These are phyloP conservation scores for Phoma herbarum DNA, from an alignment of 2,329 filamentous ascomycete species.

Conservation along the genomic window DNA sequence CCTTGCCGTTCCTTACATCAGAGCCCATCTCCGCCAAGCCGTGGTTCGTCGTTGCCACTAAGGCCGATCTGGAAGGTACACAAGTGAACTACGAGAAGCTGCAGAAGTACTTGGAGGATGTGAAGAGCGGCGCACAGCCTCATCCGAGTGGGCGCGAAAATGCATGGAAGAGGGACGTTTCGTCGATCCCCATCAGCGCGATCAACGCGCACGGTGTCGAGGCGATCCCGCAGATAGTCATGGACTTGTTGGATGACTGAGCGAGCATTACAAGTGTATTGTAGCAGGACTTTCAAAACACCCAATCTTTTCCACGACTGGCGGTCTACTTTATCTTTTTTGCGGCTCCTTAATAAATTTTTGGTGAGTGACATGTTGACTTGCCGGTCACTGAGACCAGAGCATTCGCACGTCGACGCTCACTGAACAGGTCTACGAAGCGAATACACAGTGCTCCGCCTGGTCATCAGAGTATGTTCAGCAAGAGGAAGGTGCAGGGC, in stretches of 20 bases:
- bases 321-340: too few relatives aligned
- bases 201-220: conserved; percentile 87
- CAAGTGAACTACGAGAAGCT: conserved; percentile 78
- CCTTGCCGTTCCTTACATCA: conserved; percentile 59
- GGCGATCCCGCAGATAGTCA: conserved; percentile 74
- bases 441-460: too few relatives aligned
- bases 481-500: too few relatives aligned
- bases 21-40: conserved; percentile 91
- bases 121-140: conserved; percentile 68
- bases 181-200: conserved; percentile 85
- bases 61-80: conserved; percentile 83
- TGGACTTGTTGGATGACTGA: conserved; percentile 66
- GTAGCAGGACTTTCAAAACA: neutral
- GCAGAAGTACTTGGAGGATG: conserved; percentile 72
- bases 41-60: conserved; percentile 96
- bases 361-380: too few relatives aligned
- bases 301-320: too few relatives aligned
- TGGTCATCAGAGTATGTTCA: too few relatives aligned
- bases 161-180: conserved; percentile 66
- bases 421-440: too few relatives aligned
- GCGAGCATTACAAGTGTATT: neutral
- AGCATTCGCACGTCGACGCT: too few relatives aligned
- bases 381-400: too few relatives aligned
- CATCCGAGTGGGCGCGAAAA: conserved; percentile 77
- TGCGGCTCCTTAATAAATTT: too few relatives aligned